phyloP scores from a whole-genome alignment of 2,329 filamentous ascomycete species.

The Sarocladium brachiariae region DNA sequence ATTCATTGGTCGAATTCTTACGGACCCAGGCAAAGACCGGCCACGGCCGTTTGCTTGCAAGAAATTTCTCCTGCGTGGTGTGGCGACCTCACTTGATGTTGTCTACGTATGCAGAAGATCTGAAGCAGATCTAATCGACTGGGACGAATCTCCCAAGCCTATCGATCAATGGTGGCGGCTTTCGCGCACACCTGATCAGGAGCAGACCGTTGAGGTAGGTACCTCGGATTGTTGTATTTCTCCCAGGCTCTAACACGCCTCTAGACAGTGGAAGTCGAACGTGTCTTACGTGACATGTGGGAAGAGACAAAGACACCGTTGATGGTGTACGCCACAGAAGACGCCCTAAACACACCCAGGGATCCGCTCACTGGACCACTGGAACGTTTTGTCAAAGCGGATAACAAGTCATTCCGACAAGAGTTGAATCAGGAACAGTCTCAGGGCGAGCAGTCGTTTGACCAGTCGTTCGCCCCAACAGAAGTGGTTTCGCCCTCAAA shows the following conservation, averaged over 20 bases:
- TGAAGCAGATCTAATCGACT: conserved; percentile 34
- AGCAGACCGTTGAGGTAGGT: conserved; percentile 39
- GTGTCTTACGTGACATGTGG: conserved; percentile 39
- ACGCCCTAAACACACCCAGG: conserved; percentile 30
- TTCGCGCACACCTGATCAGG: conserved; percentile 31
- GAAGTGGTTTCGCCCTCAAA: conserved; percentile 37
- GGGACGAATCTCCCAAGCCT: conserved; percentile 25
- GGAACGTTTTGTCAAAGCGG: conserved; percentile 41
- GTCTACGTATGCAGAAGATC: conserved; percentile 43
- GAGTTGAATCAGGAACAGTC: conserved; percentile 37
- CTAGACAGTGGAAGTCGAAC: conserved; percentile 41
- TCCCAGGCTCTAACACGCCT: conserved; percentile 13
- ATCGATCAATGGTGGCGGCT: conserved; percentile 52
- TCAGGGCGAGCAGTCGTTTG: conserved; percentile 13
- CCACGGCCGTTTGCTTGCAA: conserved; percentile 33
- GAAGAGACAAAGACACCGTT: conserved; percentile 40
- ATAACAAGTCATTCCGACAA: conserved; percentile 45
- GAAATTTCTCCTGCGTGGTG: conserved; percentile 44
- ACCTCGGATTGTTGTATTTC: not conserved
- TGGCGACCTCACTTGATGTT: conserved; percentile 39
- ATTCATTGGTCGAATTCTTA: conserved; percentile 32
- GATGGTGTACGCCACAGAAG: conserved; percentile 48
- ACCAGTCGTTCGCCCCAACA: conserved; percentile 11
- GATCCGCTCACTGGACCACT: conserved; percentile 30
- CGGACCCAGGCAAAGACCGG: conserved; percentile 30